Percentiles rank a stretch among this genome's conserved stretches.
Conservation (phyloP, 345 rosid genomes). For the Euphorbia tirucalli region DNA sequence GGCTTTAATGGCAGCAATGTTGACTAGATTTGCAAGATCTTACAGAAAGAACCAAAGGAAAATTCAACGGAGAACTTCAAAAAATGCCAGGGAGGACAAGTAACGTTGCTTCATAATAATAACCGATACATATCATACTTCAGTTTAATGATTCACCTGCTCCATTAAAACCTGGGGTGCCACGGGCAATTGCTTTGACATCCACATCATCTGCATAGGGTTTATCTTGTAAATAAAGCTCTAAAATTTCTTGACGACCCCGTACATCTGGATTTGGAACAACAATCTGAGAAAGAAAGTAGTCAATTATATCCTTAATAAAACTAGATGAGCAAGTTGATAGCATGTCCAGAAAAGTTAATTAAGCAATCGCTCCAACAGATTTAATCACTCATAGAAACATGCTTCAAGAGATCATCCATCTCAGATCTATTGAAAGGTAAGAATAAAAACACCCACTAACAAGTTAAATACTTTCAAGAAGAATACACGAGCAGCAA, state of each 20-base stretch:
- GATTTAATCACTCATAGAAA: neutral
- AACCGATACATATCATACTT: neutral
- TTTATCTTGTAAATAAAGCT: constrained; percentile 90
- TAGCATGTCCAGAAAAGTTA: neutral
- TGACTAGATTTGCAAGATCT: constrained; percentile 95
- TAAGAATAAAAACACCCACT: neutral
- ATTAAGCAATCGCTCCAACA: neutral
- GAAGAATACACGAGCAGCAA: neutral
- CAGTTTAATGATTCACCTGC: constrained; percentile 55
- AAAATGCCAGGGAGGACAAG: neutral
- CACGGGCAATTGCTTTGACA: constrained; percentile 90
- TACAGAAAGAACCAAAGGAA: constrained; percentile 12
- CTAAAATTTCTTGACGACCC: constrained; percentile 97
- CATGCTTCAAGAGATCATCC: neutral
- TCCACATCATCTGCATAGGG: constrained; percentile 86
- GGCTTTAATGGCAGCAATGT: constrained; percentile 98
- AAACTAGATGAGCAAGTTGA: constrained; percentile 2
- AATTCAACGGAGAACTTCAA: constrained; percentile 6
- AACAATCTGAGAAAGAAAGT: constrained; percentile 56
- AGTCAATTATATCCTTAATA: constrained; percentile 28
- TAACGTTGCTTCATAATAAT: neutral
- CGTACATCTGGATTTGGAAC: constrained; percentile 92
- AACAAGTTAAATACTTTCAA: neutral
- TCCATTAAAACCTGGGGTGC: constrained; percentile 99
- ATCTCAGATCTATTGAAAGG: neutral